Base-by-base conservation (phyloP, 768 basidiomycete genomes). In the Fibroporia radiculosa region DNA sequence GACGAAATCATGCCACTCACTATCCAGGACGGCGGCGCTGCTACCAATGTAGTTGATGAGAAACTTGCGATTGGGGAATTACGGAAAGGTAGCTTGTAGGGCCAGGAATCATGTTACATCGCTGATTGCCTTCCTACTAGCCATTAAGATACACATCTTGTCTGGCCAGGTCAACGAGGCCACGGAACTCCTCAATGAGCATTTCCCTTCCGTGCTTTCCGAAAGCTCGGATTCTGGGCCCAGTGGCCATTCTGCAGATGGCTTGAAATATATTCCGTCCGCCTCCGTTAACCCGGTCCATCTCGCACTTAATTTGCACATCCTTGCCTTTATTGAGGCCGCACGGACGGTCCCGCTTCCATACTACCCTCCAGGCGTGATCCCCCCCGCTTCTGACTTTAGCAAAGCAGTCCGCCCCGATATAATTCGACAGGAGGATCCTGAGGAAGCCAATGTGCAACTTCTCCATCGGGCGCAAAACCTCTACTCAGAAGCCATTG, bases 291-390 rank as follows among this genome's bases (percentile, higher is more conserved):
- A 83, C 37, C 84, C 91, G n/a, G 62, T 69, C 1, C 88, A 92
- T 54, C 71, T 95, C 42, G 68, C 70, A 14, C 74, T 97, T 49
- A 93, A 96, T 58, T 79, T 97, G 29, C 84, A 83, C 40, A 87
- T 96, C 38, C 81, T 86, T 32, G 77, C 78, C 1, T 97, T 96
- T 66, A 81, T 88, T 56, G 93, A 97, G 62, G 75, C 82, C 18
- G 80, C 89, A 51, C 79, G 91, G 23, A 84, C 84, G 2, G 60
- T 75, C 11, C 84, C 87, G 3, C 70, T 89, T 14, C 64, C 65
- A 3, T 74, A 73, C 54, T 61, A 62, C 28, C 51, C 65, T 20
- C 47, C 58, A 29, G 32, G 51, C 14, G 43, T 42, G 13, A 26
- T 20, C 45, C 49, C 40, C 35, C 48, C 42, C 27, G 47, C n/a